Conservation (phyloP, 257 asterid species). For the Penstemon davidsonii region DNA sequence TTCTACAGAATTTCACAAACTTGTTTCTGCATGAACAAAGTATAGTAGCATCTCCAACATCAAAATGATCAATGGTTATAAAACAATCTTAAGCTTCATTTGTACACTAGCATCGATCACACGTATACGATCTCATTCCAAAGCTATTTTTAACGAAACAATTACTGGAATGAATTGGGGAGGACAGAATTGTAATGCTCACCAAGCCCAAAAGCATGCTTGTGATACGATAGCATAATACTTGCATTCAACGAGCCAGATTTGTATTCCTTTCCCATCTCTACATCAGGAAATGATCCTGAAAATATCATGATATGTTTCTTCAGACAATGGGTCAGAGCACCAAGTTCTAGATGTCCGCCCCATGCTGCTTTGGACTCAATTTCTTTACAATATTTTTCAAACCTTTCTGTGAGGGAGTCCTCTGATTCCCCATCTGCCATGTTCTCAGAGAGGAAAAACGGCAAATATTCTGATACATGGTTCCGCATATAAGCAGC, state of each 20-base stretch:
- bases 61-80: not conserved
- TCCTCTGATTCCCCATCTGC: conserved; percentile 53
- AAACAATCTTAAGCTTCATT: conserved; percentile 6
- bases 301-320: conserved; percentile 75
- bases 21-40: not conserved
- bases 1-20: not conserved
- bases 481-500: conserved; percentile 85
- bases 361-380: conserved; percentile 98
- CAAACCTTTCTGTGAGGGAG: conserved; percentile 61
- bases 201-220: conserved; percentile 95
- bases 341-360: conserved; percentile 94
- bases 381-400: conserved; percentile 76
- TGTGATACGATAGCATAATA: conserved; percentile 78
- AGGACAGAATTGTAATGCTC: conserved; percentile 94
- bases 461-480: conserved; percentile 68
- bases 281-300: conserved; percentile 96
- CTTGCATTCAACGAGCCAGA: conserved; percentile 40
- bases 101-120: not conserved
- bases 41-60: not conserved
- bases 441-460: conserved; percentile 65
- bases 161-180: conserved; percentile 41
- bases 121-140: not conserved
- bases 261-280: conserved; percentile 96
- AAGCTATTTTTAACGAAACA: not conserved
- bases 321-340: conserved; percentile 86